A percentile compares a stretch with the other conserved stretches of the same genome.
Conservation (phyloP, 768 basidiomycete species). For the Hortiboletus campestris region DNA sequence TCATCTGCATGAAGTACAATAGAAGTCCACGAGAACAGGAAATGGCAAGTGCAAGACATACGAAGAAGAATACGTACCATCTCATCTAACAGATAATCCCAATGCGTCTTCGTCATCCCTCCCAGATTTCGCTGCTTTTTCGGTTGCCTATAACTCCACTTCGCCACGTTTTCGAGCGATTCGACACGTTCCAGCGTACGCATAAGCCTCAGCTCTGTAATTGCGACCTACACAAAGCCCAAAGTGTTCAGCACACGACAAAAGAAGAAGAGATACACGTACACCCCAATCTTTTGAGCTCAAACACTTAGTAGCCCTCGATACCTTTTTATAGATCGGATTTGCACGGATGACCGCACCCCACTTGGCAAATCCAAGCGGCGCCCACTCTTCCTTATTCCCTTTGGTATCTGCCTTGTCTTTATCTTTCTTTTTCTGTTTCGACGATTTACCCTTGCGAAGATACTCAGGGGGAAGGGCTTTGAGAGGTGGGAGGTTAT, state of each 20-base stretch:
- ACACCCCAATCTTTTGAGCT: constrained; percentile 83
- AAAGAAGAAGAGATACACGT: constrained; percentile 32
- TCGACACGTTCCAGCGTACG: constrained; percentile 86
- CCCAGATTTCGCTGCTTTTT: constrained; percentile 88
- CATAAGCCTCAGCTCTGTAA: constrained; percentile 72
- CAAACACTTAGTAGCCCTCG: constrained; percentile 72
- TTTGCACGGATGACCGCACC: constrained; percentile 72
- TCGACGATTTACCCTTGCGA: constrained; percentile 47
- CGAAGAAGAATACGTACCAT: constrained; percentile 58
- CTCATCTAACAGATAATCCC: constrained; percentile 96
- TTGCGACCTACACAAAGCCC: constrained; percentile 56
- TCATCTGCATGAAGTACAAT: background rate
- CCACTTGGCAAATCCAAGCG: constrained; percentile 71
- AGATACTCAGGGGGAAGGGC: constrained; percentile 54
- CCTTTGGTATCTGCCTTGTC: constrained; percentile 49
- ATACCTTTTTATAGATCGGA: constrained; percentile 68
- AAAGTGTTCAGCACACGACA: background rate
- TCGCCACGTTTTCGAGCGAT: constrained; percentile 67
- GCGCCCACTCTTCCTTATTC: constrained; percentile 60
- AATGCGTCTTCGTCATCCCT: constrained; percentile 76
- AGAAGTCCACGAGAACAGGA: background rate
- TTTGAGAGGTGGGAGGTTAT: constrained; percentile 55
- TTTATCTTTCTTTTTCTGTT: constrained; percentile 53
- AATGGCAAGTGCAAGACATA: background rate
- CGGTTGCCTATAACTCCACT: constrained; percentile 93